Evolutionary conservation across 176 grass and related monocot species (phyloP).

Genomic region (Zizania latifolia): DNA sequence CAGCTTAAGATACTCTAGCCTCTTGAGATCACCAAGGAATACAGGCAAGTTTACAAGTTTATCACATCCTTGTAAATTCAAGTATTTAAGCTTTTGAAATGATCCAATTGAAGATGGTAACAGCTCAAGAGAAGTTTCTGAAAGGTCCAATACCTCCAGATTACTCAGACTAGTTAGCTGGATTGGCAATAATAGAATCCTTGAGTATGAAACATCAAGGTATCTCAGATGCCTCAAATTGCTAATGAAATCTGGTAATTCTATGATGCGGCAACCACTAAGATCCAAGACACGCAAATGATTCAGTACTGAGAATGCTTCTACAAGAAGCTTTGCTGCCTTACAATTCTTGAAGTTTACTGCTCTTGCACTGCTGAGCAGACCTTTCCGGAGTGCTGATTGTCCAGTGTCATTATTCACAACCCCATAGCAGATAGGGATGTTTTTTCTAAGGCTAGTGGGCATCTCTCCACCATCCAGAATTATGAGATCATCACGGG

Average conservation of each 20-base stretch:
- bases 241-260: background rate
- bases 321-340: background rate
- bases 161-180: too few species aligned
- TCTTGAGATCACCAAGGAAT: conserved; percentile 6
- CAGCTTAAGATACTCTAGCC: conserved; percentile 6
- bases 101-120: background rate
- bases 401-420: background rate
- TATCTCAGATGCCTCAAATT: conserved; percentile 29
- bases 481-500: background rate
- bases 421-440: background rate
- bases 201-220: conserved; percentile 16
- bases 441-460: background rate
- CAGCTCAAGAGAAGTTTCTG: conserved; percentile 10
- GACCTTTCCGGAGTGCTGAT: background rate
- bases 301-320: conserved; percentile 1
- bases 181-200: too few species aligned
- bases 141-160: conserved; percentile 22
- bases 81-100: conserved; percentile 23
- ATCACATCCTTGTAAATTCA: conserved; percentile 19
- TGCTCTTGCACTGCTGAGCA: conserved; percentile 10
- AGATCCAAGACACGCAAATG: conserved; percentile 15
- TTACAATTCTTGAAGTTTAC: background rate
- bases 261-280: background rate
- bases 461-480: background rate
- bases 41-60: background rate